A percentile compares a stretch with the other conserved stretches of the same genome.
These are phyloP conservation scores for Ustilago shanxiensis DNA, from an alignment of 1,284 basidiomycete species.

Conservation along the genomic window DNA sequence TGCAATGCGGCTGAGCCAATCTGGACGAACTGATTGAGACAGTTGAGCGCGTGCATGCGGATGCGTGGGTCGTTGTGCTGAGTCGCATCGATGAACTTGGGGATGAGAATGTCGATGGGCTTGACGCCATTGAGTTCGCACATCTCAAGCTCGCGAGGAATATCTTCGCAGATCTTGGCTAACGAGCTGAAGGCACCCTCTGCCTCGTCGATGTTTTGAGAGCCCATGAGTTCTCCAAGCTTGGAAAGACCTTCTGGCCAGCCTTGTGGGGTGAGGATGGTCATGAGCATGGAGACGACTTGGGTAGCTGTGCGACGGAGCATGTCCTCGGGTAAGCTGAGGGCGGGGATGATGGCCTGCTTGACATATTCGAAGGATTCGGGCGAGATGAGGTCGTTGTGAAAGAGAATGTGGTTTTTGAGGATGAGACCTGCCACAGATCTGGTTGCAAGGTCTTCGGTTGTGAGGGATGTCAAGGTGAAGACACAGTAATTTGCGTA, in stretches of 20 bases:
- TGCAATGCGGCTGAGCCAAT: constrained; percentile 80
- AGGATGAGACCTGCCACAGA: constrained; percentile 95
- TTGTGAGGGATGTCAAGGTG: constrained; percentile 82
- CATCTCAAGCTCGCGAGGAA: constrained; percentile 88
- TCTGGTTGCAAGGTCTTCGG: constrained; percentile 89
- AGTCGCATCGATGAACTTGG: constrained; percentile 83
- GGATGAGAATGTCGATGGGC: constrained; percentile 73
- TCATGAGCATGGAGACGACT: constrained; percentile 68
- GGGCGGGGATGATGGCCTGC: constrained; percentile 64
- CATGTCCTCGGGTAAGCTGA: constrained; percentile 63
- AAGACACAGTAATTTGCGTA: constrained; percentile 97
- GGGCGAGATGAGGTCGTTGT: constrained; percentile 59
- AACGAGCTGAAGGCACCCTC: constrained; percentile 90
- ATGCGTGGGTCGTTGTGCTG: constrained; percentile 86
- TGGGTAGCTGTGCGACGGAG: constrained; percentile 68
- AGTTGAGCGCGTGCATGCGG: constrained; percentile 92
- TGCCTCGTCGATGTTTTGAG: constrained; percentile 58
- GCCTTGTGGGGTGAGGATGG: constrained; percentile 61
- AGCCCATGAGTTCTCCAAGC: constrained; percentile 63
- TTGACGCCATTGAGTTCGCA: constrained; percentile 81
- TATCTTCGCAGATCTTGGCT: constrained; percentile 96
- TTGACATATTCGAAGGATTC: constrained; percentile 67
- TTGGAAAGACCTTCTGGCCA: constrained; percentile 66
- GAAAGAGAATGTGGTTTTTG: constrained; percentile 83
- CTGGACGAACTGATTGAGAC: constrained; percentile 88